A percentile compares a stretch with the other conserved stretches of the same genome.
phyloP scores from a whole-genome alignment of 169 alveolate species.

The Cyclospora cayetanensis region DNA sequence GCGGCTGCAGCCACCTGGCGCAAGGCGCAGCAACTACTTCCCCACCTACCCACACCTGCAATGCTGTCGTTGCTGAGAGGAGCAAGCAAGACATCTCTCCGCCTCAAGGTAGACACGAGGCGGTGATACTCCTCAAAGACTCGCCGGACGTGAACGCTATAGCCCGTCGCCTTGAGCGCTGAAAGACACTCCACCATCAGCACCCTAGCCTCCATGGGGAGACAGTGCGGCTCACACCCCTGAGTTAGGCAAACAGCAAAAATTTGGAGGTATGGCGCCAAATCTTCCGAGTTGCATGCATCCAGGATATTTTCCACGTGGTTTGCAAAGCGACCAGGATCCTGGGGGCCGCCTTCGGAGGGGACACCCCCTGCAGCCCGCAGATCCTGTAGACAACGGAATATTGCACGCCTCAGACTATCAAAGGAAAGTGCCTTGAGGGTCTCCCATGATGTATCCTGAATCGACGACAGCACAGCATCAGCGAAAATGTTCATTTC shows the following conservation, averaged over 20 bases:
- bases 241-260: not conserved
- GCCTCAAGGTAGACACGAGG: not conserved
- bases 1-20: not conserved
- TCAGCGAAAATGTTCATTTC: no score
- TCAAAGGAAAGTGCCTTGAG: not conserved
- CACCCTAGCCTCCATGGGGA: constrained; percentile 9
- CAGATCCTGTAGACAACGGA: constrained; percentile 5
- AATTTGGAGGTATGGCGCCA: constrained; percentile 28
- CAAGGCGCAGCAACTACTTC: not conserved
- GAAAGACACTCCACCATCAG: not conserved
- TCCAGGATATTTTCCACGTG: constrained; percentile 45
- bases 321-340: not conserved
- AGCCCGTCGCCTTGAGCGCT: not conserved
- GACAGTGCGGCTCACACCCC: constrained; percentile 26
- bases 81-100: not conserved
- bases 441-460: not conserved
- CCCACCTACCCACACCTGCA: not conserved
- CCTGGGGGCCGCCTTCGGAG: not conserved
- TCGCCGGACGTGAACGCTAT: constrained; percentile 4
- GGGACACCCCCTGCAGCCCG: not conserved
- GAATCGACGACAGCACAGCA: not conserved
- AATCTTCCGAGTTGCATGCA: not conserved
- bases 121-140: not conserved
- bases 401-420: not conserved
- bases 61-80: constrained; percentile 8